These are phyloP conservation scores for Aspergillus sp. DNA, from an alignment of 2,329 filamentous ascomycete genomes.

Conservation along the genomic window DNA sequence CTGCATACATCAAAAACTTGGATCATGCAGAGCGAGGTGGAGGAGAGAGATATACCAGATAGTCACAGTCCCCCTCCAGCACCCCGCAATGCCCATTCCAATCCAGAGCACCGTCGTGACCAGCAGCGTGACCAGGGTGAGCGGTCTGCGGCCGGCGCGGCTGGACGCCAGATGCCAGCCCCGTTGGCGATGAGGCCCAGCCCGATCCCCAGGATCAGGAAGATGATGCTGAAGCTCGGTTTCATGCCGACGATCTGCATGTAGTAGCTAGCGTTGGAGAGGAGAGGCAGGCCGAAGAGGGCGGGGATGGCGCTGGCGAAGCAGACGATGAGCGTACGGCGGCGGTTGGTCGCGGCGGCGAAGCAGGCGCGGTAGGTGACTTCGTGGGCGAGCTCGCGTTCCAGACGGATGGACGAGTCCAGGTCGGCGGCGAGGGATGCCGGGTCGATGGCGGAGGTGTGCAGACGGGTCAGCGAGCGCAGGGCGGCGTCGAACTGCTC, in stretches of 20 bases:
- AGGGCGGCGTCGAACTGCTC: slow-evolving; percentile 28
- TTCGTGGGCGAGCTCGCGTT: slow-evolving; percentile 35
- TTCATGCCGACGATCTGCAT: slow-evolving; percentile 26
- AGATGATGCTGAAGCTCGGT: slow-evolving; percentile 25
- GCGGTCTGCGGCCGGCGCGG: slow-evolving; percentile 30
- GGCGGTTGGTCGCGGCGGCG: slow-evolving; percentile 13
- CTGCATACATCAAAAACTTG: slow-evolving; percentile 12
- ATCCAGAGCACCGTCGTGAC: slow-evolving; percentile 33
- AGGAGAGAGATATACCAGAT: slow-evolving; percentile 27
- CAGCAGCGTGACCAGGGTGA: slow-evolving; percentile 18
- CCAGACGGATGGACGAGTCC: slow-evolving; percentile 39
- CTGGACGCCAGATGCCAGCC: slow-evolving; percentile 37
- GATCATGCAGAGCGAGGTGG: neutral
- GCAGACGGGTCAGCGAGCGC: slow-evolving; percentile 41
- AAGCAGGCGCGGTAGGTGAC: slow-evolving; percentile 21
- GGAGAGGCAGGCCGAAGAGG: slow-evolving; percentile 38
- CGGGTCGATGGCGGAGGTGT: slow-evolving; percentile 32
- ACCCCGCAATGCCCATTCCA: slow-evolving; percentile 41
- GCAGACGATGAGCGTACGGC: slow-evolving; percentile 23
- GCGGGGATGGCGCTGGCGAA: slow-evolving; percentile 37
- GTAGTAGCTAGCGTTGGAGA: slow-evolving; percentile 37
- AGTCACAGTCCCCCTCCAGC: slow-evolving; percentile 29
- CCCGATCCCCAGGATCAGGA: slow-evolving; percentile 39
- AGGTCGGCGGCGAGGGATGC: slow-evolving; percentile 21
- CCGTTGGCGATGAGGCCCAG: slow-evolving; percentile 39